These are phyloP conservation scores for Phytophthora sp. DNA, from an alignment of 352 stramenopile species.

Conservation along the genomic window DNA sequence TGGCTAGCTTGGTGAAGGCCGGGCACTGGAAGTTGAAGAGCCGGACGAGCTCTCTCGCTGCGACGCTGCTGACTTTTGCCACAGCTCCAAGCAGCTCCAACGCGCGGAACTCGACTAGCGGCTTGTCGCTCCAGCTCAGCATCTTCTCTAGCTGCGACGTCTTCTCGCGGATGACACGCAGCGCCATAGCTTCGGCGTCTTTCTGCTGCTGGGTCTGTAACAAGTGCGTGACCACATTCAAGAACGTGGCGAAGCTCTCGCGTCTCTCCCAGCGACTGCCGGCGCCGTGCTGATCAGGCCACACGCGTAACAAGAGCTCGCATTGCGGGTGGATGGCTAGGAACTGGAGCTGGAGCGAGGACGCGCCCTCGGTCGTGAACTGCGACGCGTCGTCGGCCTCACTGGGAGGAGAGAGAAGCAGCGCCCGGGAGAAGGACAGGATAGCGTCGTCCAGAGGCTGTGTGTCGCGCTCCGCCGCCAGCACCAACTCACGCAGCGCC, in stretches of 20 bases:
- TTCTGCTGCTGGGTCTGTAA: constrained; percentile 40
- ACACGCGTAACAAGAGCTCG: constrained; percentile 67
- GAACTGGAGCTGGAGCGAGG: constrained; percentile 38
- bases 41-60: constrained; percentile 74
- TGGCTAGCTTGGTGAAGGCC: constrained; percentile 65
- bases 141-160: constrained; percentile 66
- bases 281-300: constrained; percentile 59
- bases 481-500: constrained; percentile 70
- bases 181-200: constrained; percentile 60
- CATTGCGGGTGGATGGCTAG: constrained; percentile 61
- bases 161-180: constrained; percentile 77
- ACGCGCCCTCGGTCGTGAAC: constrained; percentile 14
- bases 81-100: constrained; percentile 66
- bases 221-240: constrained; percentile 62
- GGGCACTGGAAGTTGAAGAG: constrained; percentile 82
- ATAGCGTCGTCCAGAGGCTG: constrained; percentile 68
- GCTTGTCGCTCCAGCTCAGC: constrained; percentile 88
- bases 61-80: constrained; percentile 42
- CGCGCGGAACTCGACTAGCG: constrained; percentile 72
- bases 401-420: constrained; percentile 12
- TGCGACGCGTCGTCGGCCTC: neutral
- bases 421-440: constrained; percentile 40
- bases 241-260: constrained; percentile 71
- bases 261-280: constrained; percentile 66
- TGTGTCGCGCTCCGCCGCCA: constrained; percentile 61